Evolutionary conservation across 192 early-diverging fungal genomes (phyloP).

Genomic region (Umbelopsis sp.): DNA sequence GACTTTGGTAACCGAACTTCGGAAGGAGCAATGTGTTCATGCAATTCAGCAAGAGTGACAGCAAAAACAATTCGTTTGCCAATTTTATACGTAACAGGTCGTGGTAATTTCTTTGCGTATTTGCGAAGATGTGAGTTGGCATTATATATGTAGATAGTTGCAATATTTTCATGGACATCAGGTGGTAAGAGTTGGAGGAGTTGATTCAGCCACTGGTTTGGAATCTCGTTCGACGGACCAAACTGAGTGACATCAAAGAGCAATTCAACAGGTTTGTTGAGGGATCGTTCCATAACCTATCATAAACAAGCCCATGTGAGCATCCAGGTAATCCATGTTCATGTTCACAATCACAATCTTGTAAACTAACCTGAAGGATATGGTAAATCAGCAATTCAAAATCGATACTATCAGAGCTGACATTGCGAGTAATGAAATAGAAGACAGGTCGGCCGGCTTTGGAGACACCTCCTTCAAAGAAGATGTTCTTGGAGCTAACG

Average conservation of each 20-base stretch:
- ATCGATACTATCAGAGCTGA: slow-evolving; percentile 77
- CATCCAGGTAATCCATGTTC: neutral
- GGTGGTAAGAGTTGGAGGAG: slow-evolving; percentile 74
- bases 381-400: slow-evolving; percentile 84
- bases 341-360: slow-evolving; percentile 10
- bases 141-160: slow-evolving; percentile 78
- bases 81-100: slow-evolving; percentile 53
- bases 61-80: slow-evolving; percentile 72
- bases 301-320: neutral
- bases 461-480: slow-evolving; percentile 83
- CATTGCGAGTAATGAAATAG: slow-evolving; percentile 81
- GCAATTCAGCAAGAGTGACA: slow-evolving; percentile 65
- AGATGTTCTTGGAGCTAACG: slow-evolving; percentile 68
- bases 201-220: slow-evolving; percentile 72
- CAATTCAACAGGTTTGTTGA: slow-evolving; percentile 75
- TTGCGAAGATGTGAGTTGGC: slow-evolving; percentile 78
- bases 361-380: slow-evolving; percentile 58
- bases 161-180: slow-evolving; percentile 63
- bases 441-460: slow-evolving; percentile 74
- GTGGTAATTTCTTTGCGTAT: slow-evolving; percentile 61
- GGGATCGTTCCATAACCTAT: slow-evolving; percentile 65
- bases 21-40: slow-evolving; percentile 69
- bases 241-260: slow-evolving; percentile 85
- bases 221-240: slow-evolving; percentile 78
- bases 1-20: slow-evolving; percentile 80